phyloP scores from a whole-genome alignment of 108 stramenopile genomes.

The Chaetoceros tenuissimus region DNA sequence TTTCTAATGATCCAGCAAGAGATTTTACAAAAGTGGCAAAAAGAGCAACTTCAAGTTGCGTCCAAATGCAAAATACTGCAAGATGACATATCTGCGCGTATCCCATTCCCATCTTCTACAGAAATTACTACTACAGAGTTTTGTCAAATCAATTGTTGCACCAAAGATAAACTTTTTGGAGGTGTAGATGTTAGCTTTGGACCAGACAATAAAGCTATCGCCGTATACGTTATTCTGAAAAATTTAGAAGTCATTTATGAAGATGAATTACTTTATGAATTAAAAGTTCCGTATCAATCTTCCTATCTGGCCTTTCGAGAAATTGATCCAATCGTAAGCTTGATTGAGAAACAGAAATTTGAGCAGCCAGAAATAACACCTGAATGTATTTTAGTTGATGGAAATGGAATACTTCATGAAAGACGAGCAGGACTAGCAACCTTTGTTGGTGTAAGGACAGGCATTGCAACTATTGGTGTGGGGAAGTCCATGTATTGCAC shows the following conservation, averaged over 20 bases:
- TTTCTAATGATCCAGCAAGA: too few relatives aligned
- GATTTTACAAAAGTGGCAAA: slow-evolving; percentile 13
- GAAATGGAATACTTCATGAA: slow-evolving; percentile 60
- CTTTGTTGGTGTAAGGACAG: slow-evolving; percentile 46
- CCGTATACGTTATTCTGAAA: slow-evolving; percentile 58
- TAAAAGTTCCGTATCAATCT: slow-evolving; percentile 40
- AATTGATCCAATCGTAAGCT: slow-evolving; percentile 34
- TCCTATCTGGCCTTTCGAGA: slow-evolving; percentile 66
- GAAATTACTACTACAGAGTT: neutral
- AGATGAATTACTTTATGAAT: slow-evolving; percentile 25
- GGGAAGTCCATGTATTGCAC: slow-evolving; percentile 49
- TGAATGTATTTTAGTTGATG: slow-evolving; percentile 30
- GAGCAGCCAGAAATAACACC: slow-evolving; percentile 35
- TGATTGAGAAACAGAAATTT: slow-evolving; percentile 35
- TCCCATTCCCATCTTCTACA: neutral
- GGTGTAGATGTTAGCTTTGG: slow-evolving; percentile 64
- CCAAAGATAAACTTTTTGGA: slow-evolving; percentile 14
- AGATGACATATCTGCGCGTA: neutral
- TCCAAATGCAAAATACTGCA: slow-evolving; percentile 17
- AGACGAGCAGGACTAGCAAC: slow-evolving; percentile 55
- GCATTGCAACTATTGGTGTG: slow-evolving; percentile 55
- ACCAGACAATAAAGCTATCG: slow-evolving; percentile 23
- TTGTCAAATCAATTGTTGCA: slow-evolving; percentile 4
- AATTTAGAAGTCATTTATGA: slow-evolving; percentile 32
- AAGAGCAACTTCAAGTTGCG: slow-evolving; percentile 30